These are phyloP conservation scores for Septoria linicola DNA, from an alignment of 2,329 filamentous ascomycete species.

Conservation along the genomic window DNA sequence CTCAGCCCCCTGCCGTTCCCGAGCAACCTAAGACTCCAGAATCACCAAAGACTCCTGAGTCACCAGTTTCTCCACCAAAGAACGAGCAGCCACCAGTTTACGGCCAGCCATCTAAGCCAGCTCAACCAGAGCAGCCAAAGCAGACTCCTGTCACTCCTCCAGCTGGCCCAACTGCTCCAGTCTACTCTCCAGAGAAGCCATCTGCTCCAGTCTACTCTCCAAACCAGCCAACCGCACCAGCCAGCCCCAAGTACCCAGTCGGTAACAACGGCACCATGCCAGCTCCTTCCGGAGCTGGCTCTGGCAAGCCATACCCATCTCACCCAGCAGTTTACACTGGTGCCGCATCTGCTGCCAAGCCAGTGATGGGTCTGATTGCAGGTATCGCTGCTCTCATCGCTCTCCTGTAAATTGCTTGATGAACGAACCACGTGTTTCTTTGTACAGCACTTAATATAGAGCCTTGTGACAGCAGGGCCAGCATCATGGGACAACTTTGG, in stretches of 20 bases:
- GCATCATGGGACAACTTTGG: no score
- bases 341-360: slow-evolving; percentile 17
- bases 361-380: slow-evolving; percentile 16
- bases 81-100: no score
- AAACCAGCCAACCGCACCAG: slow-evolving; percentile 1
- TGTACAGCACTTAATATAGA: no score
- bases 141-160: slow-evolving; percentile 5
- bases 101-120: neutral
- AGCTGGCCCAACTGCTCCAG: slow-evolving; percentile 6
- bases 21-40: no score
- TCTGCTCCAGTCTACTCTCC: neutral
- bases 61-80: no score
- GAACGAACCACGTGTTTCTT: no score
- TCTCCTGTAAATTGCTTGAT: neutral
- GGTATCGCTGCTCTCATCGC: slow-evolving; percentile 19
- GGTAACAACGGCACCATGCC: slow-evolving; percentile 8
- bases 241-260: neutral
- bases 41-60: no score
- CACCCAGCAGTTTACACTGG: slow-evolving; percentile 8
- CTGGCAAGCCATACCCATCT: neutral
- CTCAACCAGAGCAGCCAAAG: no score
- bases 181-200: neutral
- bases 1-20: neutral
- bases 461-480: no score
- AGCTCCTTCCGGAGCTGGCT: neutral